phyloP scores from a whole-genome alignment of 2,329 filamentous ascomycete species.

The Hypoxylon sp. region DNA sequence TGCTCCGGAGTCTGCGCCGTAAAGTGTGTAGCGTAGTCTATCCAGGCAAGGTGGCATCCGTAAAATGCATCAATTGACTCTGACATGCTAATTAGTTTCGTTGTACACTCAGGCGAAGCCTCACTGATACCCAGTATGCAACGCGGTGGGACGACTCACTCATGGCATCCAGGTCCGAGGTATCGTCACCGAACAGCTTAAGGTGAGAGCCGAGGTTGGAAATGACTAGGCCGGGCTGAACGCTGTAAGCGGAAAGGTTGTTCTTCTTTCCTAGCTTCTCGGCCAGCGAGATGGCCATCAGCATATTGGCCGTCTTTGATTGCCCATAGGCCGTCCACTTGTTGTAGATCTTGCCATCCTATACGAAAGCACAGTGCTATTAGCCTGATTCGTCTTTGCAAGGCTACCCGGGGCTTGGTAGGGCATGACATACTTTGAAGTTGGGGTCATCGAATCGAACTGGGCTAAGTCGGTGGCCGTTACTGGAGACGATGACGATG shows the following conservation, averaged over 20 bases:
- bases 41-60: no score
- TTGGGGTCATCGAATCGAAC: constrained; percentile 54
- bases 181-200: neutral
- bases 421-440: constrained; percentile 46
- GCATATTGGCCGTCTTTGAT: constrained; percentile 50
- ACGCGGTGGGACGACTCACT: no score
- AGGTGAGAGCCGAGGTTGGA: constrained; percentile 26
- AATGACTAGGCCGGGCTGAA: constrained; percentile 46
- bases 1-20: no score
- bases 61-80: no score
- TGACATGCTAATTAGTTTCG: no score
- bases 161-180: neutral
- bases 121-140: no score
- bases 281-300: constrained; percentile 5
- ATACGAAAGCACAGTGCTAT: neutral
- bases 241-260: constrained; percentile 41
- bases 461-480: constrained; percentile 53
- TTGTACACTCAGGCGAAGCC: no score
- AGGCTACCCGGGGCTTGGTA: neutral
- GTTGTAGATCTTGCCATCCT: constrained; percentile 39
- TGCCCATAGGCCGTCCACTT: constrained; percentile 49
- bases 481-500: constrained; percentile 54
- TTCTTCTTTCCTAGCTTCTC: constrained; percentile 15
- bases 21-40: no score
- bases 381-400: no score